Percentiles rank a stretch among this genome's conserved stretches.
Evolutionary conservation across 2,329 filamentous ascomycete genomes (phyloP).

Genomic region (Hymenoscyphus repandus): DNA sequence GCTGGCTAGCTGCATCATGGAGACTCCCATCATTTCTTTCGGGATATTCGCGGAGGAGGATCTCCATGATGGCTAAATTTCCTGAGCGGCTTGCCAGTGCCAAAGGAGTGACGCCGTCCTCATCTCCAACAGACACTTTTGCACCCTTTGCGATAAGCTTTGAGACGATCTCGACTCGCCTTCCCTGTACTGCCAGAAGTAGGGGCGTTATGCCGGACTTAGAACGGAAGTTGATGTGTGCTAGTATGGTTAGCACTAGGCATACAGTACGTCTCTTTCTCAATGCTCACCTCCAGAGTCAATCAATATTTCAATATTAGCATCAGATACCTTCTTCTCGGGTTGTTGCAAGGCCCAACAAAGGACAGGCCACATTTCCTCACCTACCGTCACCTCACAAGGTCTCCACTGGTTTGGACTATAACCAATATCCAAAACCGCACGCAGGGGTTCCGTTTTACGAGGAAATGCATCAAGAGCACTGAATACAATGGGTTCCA

Average conservation of each 20-base stretch:
- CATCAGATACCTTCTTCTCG: slow-evolving; percentile 57
- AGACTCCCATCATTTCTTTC: slow-evolving; percentile 49
- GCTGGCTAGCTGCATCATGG: slow-evolving; percentile 56
- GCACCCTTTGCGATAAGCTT: slow-evolving; percentile 52
- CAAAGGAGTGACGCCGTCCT: slow-evolving; percentile 55
- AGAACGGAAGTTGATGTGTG: slow-evolving; percentile 13
- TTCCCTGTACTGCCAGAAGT: slow-evolving; percentile 9
- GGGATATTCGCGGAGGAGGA: slow-evolving; percentile 12
- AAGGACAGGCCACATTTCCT: slow-evolving; percentile 51
- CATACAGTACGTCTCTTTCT: neutral
- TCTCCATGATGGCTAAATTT: slow-evolving; percentile 14
- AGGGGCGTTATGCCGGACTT: slow-evolving; percentile 13
- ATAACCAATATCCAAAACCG: neutral
- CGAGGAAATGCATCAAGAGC: slow-evolving; percentile 51
- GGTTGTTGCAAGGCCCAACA: slow-evolving; percentile 59
- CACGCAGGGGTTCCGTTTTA: slow-evolving; percentile 42
- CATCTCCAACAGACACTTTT: slow-evolving; percentile 54
- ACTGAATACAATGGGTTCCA: slow-evolving; percentile 43
- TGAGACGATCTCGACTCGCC: slow-evolving; percentile 14
- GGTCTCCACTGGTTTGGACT: slow-evolving; percentile 35
- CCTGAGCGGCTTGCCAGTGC: slow-evolving; percentile 39
- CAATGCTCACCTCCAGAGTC: slow-evolving; percentile 33
- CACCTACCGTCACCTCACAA: slow-evolving; percentile 42
- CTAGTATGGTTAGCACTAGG: slow-evolving; percentile 6
- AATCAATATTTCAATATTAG: slow-evolving; percentile 53